Base-by-base conservation (phyloP, 129 eudicot species). In the Deinandra increscens region DNA sequence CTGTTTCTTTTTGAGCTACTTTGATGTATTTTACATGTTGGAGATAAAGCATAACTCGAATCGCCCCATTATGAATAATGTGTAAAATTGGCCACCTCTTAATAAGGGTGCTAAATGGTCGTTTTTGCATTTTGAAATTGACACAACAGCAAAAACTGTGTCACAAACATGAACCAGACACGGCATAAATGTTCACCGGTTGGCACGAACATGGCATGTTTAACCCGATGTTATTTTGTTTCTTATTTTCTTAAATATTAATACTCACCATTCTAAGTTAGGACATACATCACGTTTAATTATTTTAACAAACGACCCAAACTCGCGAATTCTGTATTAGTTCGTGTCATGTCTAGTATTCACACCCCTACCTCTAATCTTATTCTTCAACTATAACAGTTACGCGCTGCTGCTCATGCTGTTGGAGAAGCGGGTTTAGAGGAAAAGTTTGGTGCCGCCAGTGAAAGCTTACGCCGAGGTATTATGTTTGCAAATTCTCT, bases 401-500 rank as follows among this genome's bases (percentile, higher is more conserved):
- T 91, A 78, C 81, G 84, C 61, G 88, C 79, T 64, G 97, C 97
- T 26, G 97, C 97, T 39, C 82, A 84, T 73, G 97, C 96, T 22
- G 97, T 88, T 43, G 97, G 97, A 61, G 96, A 91, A 78, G 87
- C 79, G 38, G 88, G 77, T 73, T 81, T 91, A 43, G 97, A 91
- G 79, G 78, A 70, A 39, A 88, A 91, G 78, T 91, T 91, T 69
- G 79, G 75, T 15, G 97, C 90, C 4, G 97, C 96, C 13, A 91
- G 97, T 74, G 97, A 79, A 37, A 88, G 97, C 80, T 81, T 91
- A 9, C 93, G 97, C 6, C 88, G 87, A 43, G 96, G 96, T 31
- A 91, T 91, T 65, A 91, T 91, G 97, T 91, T 91, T 74, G 97
- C 97, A 23, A 91, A 91, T 68, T 91, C 97, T 60, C 77, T 91